These are phyloP conservation scores for Penicillium sp. DNA, from an alignment of 2,329 filamentous ascomycete species.

Conservation along the genomic window DNA sequence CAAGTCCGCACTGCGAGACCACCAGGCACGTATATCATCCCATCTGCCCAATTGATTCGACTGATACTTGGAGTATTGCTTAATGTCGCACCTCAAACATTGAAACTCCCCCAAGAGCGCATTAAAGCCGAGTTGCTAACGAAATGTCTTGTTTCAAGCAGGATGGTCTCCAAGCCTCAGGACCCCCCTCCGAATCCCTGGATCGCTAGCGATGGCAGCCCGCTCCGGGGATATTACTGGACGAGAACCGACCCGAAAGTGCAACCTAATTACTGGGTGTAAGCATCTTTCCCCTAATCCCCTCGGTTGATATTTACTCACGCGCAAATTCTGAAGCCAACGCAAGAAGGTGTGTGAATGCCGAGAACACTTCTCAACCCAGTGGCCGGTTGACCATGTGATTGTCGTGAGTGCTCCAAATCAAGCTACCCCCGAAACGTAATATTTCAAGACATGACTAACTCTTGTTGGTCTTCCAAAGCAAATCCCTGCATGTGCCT, in stretches of 20 bases:
- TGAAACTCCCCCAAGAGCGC: background rate
- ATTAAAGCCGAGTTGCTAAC: background rate
- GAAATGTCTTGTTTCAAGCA: background rate
- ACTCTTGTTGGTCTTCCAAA: background rate
- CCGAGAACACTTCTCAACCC: background rate
- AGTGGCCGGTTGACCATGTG: slow-evolving; percentile 3
- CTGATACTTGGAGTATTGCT: background rate
- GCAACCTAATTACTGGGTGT: slow-evolving; percentile 2
- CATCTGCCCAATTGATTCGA: background rate
- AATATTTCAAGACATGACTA: background rate
- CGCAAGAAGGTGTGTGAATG: background rate
- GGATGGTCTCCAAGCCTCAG: background rate
- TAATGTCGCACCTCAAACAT: no score
- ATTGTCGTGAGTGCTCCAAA: background rate
- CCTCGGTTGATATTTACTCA: background rate
- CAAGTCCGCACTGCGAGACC: background rate
- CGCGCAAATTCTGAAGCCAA: background rate
- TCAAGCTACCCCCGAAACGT: background rate
- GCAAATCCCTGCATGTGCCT: background rate
- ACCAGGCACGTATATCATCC: background rate
- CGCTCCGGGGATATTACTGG: background rate
- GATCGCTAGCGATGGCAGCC: background rate
- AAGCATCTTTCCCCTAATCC: background rate
- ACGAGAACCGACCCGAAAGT: background rate
- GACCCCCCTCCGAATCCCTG: background rate